These are phyloP conservation scores for Asterochloris erici DNA, from an alignment of 139 green algal species.

Conservation along the genomic window DNA sequence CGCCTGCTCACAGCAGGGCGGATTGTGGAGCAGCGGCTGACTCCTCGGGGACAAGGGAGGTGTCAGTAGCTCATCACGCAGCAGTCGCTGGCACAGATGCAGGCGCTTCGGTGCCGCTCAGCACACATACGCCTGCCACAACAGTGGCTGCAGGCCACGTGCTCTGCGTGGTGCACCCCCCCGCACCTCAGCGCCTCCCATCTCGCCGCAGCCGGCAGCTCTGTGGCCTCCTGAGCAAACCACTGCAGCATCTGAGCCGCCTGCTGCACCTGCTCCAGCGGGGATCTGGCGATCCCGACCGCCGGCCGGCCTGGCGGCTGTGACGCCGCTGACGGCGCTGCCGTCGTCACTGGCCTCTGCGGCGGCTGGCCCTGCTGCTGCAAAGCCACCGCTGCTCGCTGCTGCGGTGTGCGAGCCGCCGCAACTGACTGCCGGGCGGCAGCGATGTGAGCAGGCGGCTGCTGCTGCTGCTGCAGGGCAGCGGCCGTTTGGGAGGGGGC, in stretches of 20 bases:
- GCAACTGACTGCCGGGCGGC: not conserved
- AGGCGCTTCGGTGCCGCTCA: too few relatives aligned
- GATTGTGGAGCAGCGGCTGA: too few relatives aligned
- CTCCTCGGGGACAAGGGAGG: too few relatives aligned
- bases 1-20: too few relatives aligned
- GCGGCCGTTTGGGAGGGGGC: not conserved
- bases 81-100: too few relatives aligned
- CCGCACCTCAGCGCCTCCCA: slow-evolving; percentile 31
- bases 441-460: not conserved
- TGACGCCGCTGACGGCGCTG: too few relatives aligned
- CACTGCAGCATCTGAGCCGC: slow-evolving; percentile 36
- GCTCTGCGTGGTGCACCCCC: not conserved
- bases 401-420: not conserved
- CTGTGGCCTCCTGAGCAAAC: slow-evolving; percentile 34
- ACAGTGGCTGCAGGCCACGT: too few relatives aligned
- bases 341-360: too few relatives aligned
- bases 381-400: not conserved
- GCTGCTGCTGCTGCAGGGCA: not conserved
- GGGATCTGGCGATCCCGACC: not conserved
- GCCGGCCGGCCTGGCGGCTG: not conserved
- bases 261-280: slow-evolving; percentile 16
- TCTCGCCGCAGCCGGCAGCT: slow-evolving; percentile 29
- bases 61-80: too few relatives aligned
- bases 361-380: too few relatives aligned
- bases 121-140: too few relatives aligned